Conservation (phyloP, 176 grass and related monocot species). For the barley (Hordeum vulgare) region MorexV3_pseudomolecules_assembly NC_058521.1:400496456-400496955, state of each 20-base stretch:
- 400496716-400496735: slow-evolving; percentile 2
- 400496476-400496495: slow-evolving; percentile 92
- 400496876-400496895: background rate
- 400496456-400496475: slow-evolving; percentile 92
- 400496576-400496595: background rate
- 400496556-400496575: background rate
- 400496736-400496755: background rate
- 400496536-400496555: background rate
- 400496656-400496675: slow-evolving; percentile 47
- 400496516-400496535: background rate
- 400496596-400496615: slow-evolving; percentile 12
- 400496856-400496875: background rate
- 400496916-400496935: background rate
- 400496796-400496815: background rate
- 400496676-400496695: slow-evolving; percentile 12
- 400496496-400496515: slow-evolving; percentile 67
- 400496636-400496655: slow-evolving; percentile 37
- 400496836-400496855: background rate
- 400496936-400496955: background rate
- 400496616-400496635: slow-evolving; percentile 34
- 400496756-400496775: background rate
- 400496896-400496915: background rate
- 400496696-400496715: slow-evolving; percentile 18
- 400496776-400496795: background rate
- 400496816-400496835: background rate